A percentile compares a stretch with the other conserved stretches of the same genome.
Conservation (phyloP, 116 monocot genomes). For the Cymodocea nodosa region DNA sequence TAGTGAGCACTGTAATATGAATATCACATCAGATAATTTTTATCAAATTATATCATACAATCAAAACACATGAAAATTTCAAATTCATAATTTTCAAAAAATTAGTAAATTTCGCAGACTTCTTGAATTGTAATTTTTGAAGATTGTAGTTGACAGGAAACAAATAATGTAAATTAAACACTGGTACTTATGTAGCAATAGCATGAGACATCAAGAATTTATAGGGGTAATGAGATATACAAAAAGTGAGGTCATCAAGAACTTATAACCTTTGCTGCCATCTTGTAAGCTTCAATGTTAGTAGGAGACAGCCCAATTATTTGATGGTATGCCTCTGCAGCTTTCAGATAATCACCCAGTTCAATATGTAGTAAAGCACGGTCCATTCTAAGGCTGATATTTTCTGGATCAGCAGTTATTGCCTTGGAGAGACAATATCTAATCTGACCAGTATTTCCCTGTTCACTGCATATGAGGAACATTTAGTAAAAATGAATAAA, state of each 20-base stretch:
- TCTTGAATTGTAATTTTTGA: too few relatives aligned
- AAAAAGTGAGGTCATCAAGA: constrained; percentile 9
- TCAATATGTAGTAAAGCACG: constrained; percentile 48
- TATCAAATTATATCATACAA: too few relatives aligned
- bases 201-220: too few relatives aligned
- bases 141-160: too few relatives aligned
- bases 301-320: constrained; percentile 43
- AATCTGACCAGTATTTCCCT: constrained; percentile 54
- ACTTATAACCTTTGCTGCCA: constrained; percentile 65
- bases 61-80: too few relatives aligned
- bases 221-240: not conserved
- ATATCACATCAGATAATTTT: too few relatives aligned
- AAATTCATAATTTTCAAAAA: too few relatives aligned
- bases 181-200: too few relatives aligned
- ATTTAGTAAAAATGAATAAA: constrained; percentile 1
- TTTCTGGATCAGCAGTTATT: constrained; percentile 85
- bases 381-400: constrained; percentile 57
- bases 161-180: too few relatives aligned
- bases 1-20: too few relatives aligned
- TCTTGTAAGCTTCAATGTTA: constrained; percentile 55
- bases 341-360: constrained; percentile 68
- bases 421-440: constrained; percentile 87
- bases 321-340: constrained; percentile 68
- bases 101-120: too few relatives aligned
- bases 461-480: constrained; percentile 31